A percentile compares a stretch with the other conserved stretches of the same genome.
Evolutionary conservation across 2,329 filamentous ascomycete species (phyloP).

Genomic region (Venturia aucupariae): DNA sequence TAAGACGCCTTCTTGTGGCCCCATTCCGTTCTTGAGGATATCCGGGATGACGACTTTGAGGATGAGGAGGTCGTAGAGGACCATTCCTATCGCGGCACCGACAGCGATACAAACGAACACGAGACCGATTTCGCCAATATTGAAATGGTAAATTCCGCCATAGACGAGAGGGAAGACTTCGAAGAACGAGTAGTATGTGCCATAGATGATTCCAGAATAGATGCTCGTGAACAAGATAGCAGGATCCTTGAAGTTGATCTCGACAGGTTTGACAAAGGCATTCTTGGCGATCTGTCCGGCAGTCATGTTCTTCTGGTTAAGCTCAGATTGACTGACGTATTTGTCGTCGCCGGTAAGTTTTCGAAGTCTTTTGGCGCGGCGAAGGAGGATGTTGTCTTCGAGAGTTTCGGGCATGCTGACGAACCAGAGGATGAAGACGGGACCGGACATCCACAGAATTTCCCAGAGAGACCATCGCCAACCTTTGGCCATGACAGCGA

Average conservation of each 20-base stretch:
- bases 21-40: slow-evolving; percentile 19
- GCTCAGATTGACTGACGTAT: slow-evolving; percentile 55
- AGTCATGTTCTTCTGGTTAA: slow-evolving; percentile 49
- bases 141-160: slow-evolving; percentile 31
- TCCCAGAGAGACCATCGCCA: slow-evolving; percentile 24
- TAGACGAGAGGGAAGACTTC: slow-evolving; percentile 33
- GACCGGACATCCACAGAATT: slow-evolving; percentile 21
- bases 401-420: slow-evolving; percentile 37
- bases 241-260: slow-evolving; percentile 33
- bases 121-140: slow-evolving; percentile 26
- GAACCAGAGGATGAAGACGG: slow-evolving; percentile 22
- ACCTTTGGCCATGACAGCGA: slow-evolving; percentile 18
- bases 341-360: slow-evolving; percentile 47
- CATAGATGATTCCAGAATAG: slow-evolving; percentile 23
- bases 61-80: slow-evolving; percentile 20
- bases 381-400: slow-evolving; percentile 49
- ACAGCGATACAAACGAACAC: slow-evolving; percentile 25
- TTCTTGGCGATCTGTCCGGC: slow-evolving; percentile 41
- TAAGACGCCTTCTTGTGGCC: slow-evolving; percentile 24
- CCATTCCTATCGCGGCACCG: slow-evolving; percentile 21
- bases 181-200: slow-evolving; percentile 21
- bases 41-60: slow-evolving; percentile 20
- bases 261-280: slow-evolving; percentile 50
- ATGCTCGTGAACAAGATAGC: slow-evolving; percentile 21
- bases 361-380: slow-evolving; percentile 52